These are phyloP conservation scores for Ophiostoma australiae DNA, from an alignment of 2,329 filamentous ascomycete genomes.

Conservation along the genomic window DNA sequence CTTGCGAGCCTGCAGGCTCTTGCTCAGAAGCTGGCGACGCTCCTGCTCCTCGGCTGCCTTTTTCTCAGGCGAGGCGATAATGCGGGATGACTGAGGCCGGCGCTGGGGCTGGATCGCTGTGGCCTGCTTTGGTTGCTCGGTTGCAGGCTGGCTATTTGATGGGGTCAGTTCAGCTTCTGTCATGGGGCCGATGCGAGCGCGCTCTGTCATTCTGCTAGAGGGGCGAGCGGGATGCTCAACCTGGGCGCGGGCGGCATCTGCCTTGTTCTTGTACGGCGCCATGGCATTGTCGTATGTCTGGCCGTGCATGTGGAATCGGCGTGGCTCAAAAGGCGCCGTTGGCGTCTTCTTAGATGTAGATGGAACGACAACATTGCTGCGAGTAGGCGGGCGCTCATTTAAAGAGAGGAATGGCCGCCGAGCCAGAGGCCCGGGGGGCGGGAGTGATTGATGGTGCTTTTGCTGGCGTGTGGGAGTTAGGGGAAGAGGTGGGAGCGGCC, in stretches of 20 bases:
- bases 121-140: background rate
- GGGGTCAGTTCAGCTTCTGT: background rate
- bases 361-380: background rate
- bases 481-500: constrained; percentile 5
- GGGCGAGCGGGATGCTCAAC: background rate
- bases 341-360: background rate
- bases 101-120: background rate
- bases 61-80: background rate
- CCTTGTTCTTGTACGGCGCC: background rate
- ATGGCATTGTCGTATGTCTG: constrained; percentile 14
- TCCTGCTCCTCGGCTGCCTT: background rate
- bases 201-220: background rate
- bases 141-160: background rate
- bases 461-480: background rate
- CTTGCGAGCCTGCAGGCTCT: background rate
- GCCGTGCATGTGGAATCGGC: constrained; percentile 18
- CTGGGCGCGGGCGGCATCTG: background rate
- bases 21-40: constrained; percentile 10
- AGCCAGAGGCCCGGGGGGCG: constrained; percentile 17
- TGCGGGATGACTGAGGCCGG: background rate
- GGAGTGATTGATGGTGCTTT: background rate
- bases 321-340: background rate
- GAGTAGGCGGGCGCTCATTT: background rate
- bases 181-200: constrained; percentile 3
- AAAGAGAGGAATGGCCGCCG: constrained; percentile 14